Evolutionary conservation across 2,329 filamentous ascomycete species (phyloP).

Genomic region (Corynespora cassiicola): DNA sequence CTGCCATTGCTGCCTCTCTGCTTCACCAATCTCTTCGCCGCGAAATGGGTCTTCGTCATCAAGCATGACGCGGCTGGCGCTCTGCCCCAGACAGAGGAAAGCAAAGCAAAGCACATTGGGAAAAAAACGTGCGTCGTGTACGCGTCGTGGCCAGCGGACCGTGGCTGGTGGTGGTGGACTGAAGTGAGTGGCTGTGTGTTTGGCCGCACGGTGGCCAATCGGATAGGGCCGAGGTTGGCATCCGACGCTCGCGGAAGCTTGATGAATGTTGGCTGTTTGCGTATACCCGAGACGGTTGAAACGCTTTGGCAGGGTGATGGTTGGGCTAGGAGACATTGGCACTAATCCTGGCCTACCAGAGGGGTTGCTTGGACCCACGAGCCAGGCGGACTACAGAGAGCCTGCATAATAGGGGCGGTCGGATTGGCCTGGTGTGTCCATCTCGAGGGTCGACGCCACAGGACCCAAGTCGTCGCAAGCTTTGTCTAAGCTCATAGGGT

Average conservation of each 20-base stretch:
- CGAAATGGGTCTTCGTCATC: slow-evolving; percentile 11
- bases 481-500: too few relatives aligned
- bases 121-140: slow-evolving; percentile 14
- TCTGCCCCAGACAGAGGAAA: slow-evolving; percentile 6
- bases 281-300: slow-evolving; percentile 19
- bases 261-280: slow-evolving; percentile 9
- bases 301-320: too few relatives aligned
- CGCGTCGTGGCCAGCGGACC: slow-evolving; percentile 9
- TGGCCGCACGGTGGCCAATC: slow-evolving; percentile 2
- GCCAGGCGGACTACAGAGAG: too few relatives aligned
- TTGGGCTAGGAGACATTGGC: too few relatives aligned
- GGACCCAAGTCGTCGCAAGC: too few relatives aligned
- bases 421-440: too few relatives aligned
- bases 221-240: background rate
- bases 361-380: too few relatives aligned
- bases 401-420: too few relatives aligned
- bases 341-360: too few relatives aligned
- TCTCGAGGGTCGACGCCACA: too few relatives aligned
- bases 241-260: slow-evolving; percentile 7
- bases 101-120: slow-evolving; percentile 7
- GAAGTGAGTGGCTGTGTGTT: slow-evolving; percentile 2
- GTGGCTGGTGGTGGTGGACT: slow-evolving; percentile 3
- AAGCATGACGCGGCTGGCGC: slow-evolving; percentile 15
- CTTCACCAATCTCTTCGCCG: background rate
- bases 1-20: slow-evolving; percentile 5